Percentiles rank a stretch among this genome's conserved stretches.
Conservation (phyloP, 768 basidiomycete species). For the Mycena kentingensis region DNA sequence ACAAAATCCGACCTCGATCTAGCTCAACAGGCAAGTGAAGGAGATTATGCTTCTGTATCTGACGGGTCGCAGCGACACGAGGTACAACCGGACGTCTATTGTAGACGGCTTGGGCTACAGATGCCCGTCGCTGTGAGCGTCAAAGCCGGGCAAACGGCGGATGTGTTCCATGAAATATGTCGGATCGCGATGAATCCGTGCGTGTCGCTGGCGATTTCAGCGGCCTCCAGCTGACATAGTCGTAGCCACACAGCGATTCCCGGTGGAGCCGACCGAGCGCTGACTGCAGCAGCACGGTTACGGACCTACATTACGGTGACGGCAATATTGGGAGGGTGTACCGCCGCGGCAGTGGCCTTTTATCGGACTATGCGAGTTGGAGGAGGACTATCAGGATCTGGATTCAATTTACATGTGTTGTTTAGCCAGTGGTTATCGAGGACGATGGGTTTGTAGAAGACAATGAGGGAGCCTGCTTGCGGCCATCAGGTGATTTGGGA, state of each 20-base stretch:
- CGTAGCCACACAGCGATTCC: constrained; percentile 67
- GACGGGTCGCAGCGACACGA: constrained; percentile 74
- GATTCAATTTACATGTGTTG: constrained; percentile 61
- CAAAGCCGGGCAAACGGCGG: constrained; percentile 79
- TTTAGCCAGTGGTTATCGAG: constrained; percentile 62
- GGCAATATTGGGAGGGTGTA: constrained; percentile 71
- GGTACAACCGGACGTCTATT: constrained; percentile 98
- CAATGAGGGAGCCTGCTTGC: constrained; percentile 14
- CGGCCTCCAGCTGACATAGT: constrained; percentile 15
- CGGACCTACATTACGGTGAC: constrained; percentile 73
- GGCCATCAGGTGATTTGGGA: too few species aligned
- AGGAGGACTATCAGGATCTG: constrained; percentile 47
- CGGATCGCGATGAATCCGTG: constrained; percentile 86
- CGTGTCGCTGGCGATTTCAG: constrained; percentile 34
- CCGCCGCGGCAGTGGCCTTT: constrained; percentile 70
- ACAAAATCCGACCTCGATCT: constrained; percentile 98
- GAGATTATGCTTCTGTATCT: not conserved
- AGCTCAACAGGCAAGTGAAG: constrained; percentile 75
- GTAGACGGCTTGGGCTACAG: constrained; percentile 82
- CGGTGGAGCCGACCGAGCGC: constrained; percentile 78
- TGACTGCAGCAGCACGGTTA: constrained; percentile 68
- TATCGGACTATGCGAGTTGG: constrained; percentile 70
- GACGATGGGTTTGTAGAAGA: constrained; percentile 48
- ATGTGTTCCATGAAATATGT: constrained; percentile 86
- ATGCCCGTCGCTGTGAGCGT: constrained; percentile 95